These are phyloP conservation scores for Arachis hypogaea DNA, from an alignment of 306 rosid genomes.

Conservation along the genomic window DNA sequence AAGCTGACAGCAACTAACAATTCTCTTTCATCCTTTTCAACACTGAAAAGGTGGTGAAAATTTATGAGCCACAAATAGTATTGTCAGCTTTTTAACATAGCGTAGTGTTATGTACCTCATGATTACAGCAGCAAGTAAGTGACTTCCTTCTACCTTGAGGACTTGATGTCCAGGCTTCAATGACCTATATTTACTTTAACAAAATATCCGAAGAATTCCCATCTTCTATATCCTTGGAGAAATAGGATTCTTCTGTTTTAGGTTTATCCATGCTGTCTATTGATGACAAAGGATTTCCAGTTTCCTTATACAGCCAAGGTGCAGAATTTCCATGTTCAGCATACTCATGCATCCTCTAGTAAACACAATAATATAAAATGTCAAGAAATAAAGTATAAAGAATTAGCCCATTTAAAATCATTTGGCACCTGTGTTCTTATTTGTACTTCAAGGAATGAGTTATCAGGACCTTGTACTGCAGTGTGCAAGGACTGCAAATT, in stretches of 20 bases:
- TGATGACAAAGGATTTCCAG: constrained; percentile 62
- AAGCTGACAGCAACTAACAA: constrained; percentile 92
- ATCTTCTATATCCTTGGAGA: constrained; percentile 62
- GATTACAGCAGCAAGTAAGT: constrained; percentile 89
- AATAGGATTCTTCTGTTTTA: constrained; percentile 59
- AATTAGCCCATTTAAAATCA: constrained; percentile 32
- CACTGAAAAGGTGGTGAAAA: constrained; percentile 55
- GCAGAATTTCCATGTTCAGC: constrained; percentile 99
- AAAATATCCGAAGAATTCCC: constrained; percentile 58
- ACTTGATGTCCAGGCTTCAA: constrained; percentile 90
- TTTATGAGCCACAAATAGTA: constrained; percentile 20
- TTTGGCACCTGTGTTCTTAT: constrained; percentile 87
- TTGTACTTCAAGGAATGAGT: constrained; percentile 95
- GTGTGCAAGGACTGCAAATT: constrained; percentile 90
- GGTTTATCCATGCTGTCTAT: constrained; percentile 56
- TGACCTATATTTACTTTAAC: constrained; percentile 58
- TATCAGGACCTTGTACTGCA: constrained; percentile 91
- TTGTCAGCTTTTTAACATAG: constrained; percentile 13
- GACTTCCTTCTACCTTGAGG: constrained; percentile 96
- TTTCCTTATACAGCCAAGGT: constrained; percentile 97
- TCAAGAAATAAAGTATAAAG: constrained; percentile 31
- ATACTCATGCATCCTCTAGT: constrained; percentile 91
- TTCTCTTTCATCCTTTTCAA: constrained; percentile 79
- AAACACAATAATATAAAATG: constrained; percentile 32
- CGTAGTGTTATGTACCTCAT: constrained; percentile 53